phyloP scores from a whole-genome alignment of 129 eudicot species.

The Helichrysum umbraculigerum region DNA sequence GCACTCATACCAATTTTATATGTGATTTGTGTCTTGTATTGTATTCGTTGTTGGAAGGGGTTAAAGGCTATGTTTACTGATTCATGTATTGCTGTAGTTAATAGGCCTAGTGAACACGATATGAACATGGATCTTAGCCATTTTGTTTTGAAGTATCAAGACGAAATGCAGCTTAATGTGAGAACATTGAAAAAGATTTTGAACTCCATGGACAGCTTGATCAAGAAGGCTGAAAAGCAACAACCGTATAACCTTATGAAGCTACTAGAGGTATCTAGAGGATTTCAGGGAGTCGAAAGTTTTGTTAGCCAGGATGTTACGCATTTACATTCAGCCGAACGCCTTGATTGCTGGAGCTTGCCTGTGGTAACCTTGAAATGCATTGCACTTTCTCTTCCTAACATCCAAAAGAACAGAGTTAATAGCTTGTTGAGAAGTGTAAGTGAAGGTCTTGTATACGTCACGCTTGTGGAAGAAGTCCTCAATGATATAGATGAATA shows the following conservation, averaged over 20 bases:
- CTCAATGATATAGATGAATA: slow-evolving; percentile 15
- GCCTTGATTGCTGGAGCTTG: slow-evolving; percentile 42
- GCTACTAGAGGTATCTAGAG: not conserved
- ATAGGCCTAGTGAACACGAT: not conserved
- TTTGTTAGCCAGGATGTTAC: slow-evolving; percentile 23
- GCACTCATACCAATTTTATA: not conserved
- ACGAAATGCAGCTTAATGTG: not conserved
- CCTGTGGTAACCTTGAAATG: slow-evolving; percentile 44
- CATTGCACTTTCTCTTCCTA: slow-evolving; percentile 42
- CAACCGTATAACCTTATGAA: not conserved
- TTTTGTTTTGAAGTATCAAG: slow-evolving; percentile 9
- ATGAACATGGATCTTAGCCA: not conserved
- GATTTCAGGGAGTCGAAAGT: slow-evolving; percentile 31
- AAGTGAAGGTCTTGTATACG: slow-evolving; percentile 33
- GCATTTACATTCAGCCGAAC: slow-evolving; percentile 16
- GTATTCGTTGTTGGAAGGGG: slow-evolving; percentile 1
- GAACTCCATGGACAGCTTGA: not conserved
- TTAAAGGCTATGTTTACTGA: not conserved
- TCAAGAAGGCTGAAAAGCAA: not conserved
- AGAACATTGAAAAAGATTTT: not conserved
- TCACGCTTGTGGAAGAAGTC: slow-evolving; percentile 26
- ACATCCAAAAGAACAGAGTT: not conserved
- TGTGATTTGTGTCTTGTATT: slow-evolving; percentile 5
- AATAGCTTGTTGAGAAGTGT: slow-evolving; percentile 21
- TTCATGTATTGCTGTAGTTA: not conserved